phyloP scores from a whole-genome alignment of 495 filamentous ascomycete species.

The Pseudomonodictys pantanalensis region DNA sequence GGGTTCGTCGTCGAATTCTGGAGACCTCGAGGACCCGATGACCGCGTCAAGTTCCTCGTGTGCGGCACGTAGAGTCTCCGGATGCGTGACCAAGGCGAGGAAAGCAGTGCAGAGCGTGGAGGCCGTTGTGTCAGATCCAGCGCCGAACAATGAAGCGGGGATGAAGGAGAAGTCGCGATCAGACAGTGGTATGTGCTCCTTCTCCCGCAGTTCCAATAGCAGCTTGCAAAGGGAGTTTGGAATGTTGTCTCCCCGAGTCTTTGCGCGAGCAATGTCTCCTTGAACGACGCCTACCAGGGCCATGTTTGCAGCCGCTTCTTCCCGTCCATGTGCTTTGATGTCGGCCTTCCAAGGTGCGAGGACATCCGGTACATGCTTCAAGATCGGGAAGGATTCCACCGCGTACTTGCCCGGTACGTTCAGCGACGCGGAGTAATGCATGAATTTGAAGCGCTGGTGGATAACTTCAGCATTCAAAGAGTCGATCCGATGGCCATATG shows the following conservation, averaged over 20 bases:
- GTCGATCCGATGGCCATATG: conserved; percentile 60
- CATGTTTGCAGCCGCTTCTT: conserved; percentile 52
- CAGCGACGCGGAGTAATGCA: conserved; percentile 57
- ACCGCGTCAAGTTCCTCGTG: conserved; percentile 57
- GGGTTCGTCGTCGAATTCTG: conserved; percentile 50
- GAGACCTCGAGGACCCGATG: conserved; percentile 51
- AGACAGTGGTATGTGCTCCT: conserved; percentile 41
- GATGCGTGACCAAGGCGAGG: conserved; percentile 53
- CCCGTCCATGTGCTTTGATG: conserved; percentile 50
- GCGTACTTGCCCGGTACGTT: conserved; percentile 60
- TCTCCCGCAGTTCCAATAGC: conserved; percentile 20
- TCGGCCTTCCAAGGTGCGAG: conserved; percentile 60
- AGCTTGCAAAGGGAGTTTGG: conserved; percentile 30
- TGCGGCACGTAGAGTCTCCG: conserved; percentile 48
- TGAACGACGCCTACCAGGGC: conserved; percentile 55
- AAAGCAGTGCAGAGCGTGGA: conserved; percentile 60
- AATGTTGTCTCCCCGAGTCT: conserved; percentile 37
- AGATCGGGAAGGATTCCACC: conserved; percentile 54
- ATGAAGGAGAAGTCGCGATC: conserved; percentile 57
- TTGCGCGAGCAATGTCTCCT: conserved; percentile 44
- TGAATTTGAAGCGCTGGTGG: conserved; percentile 52
- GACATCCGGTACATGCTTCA: conserved; percentile 54
- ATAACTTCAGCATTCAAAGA: conserved; percentile 53
- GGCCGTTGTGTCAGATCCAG: conserved; percentile 63
- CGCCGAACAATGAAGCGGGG: conserved; percentile 61